Percentiles rank a stretch among this genome's conserved stretches.
These are phyloP conservation scores for Phaffia australis DNA, from an alignment of 768 basidiomycete species.

Conservation along the genomic window DNA sequence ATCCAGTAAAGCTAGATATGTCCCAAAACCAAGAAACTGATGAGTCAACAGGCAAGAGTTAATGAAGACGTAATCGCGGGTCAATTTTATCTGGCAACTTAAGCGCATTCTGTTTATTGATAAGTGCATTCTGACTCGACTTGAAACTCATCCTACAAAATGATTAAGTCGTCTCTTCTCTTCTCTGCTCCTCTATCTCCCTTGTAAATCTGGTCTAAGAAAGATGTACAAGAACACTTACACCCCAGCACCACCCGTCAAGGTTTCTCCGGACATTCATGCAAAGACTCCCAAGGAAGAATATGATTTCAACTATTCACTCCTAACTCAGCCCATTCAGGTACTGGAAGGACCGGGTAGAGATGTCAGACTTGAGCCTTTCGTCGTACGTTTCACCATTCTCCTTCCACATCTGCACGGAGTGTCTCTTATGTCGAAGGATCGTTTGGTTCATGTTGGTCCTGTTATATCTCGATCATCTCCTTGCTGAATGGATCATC, in stretches of 20 bases:
- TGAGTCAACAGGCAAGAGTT: too few relatives aligned
- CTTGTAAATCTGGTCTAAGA: too few relatives aligned
- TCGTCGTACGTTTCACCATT: constrained; percentile 15
- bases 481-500: too few relatives aligned
- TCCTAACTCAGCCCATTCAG: not conserved
- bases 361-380: constrained; percentile 17
- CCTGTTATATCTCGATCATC: not conserved
- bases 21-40: too few relatives aligned
- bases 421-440: not conserved
- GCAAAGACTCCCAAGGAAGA: constrained; percentile 9
- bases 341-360: constrained; percentile 4
- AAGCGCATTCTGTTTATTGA: too few relatives aligned
- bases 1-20: too few relatives aligned
- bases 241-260: not conserved
- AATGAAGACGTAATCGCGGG: too few relatives aligned
- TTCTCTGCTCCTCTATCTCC: too few relatives aligned
- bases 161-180: too few relatives aligned
- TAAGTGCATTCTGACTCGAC: too few relatives aligned
- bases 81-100: too few relatives aligned
- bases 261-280: constrained; percentile 6
- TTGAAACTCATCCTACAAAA: too few relatives aligned
- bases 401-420: not conserved
- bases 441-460: not conserved
- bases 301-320: constrained; percentile 24
- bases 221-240: constrained; percentile 19